A percentile compares a stretch with the other conserved stretches of the same genome.
These are phyloP conservation scores for Fraxinus sp. DNA, from an alignment of 305 asterid species.

Conservation along the genomic window DNA sequence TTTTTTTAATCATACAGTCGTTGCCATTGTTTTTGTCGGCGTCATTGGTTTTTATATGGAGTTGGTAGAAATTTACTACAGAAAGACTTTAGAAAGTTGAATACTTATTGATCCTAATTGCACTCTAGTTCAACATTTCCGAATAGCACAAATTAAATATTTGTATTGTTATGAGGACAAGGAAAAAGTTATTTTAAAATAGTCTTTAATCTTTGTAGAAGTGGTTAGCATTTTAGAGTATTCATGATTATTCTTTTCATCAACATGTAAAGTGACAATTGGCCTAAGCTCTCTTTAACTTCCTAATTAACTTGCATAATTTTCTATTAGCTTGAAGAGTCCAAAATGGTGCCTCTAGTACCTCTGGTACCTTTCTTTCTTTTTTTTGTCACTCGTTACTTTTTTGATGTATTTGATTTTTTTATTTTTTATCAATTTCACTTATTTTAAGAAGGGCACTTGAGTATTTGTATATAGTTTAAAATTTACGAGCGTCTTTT, in stretches of 20 bases:
- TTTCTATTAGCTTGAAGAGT: slow-evolving; percentile 9
- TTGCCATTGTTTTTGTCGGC: neutral
- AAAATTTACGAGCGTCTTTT: neutral
- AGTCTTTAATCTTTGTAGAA: neutral
- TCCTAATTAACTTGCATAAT: neutral
- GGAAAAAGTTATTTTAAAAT: neutral
- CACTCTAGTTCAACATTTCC: slow-evolving; percentile 6
- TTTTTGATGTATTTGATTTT: slow-evolving; percentile 1
- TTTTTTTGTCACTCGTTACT: slow-evolving; percentile 1
- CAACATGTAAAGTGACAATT: slow-evolving; percentile 4
- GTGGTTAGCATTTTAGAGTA: slow-evolving; percentile 4
- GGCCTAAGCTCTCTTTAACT: neutral
- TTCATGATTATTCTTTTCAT: slow-evolving; percentile 12
- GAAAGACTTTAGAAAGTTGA: slow-evolving; percentile 2
- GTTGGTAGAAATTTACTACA: neutral
- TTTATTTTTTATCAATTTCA: neutral
- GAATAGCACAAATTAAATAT: neutral
- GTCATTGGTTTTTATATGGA: neutral
- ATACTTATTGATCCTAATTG: neutral
- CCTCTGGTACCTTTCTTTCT: neutral
- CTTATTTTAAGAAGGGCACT: neutral
- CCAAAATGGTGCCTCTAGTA: neutral
- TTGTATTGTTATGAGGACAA: neutral
- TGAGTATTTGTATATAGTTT: neutral
- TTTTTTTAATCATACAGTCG: neutral